These are phyloP conservation scores for Suillus placidus DNA, from an alignment of 768 basidiomycete genomes.

Conservation along the genomic window DNA sequence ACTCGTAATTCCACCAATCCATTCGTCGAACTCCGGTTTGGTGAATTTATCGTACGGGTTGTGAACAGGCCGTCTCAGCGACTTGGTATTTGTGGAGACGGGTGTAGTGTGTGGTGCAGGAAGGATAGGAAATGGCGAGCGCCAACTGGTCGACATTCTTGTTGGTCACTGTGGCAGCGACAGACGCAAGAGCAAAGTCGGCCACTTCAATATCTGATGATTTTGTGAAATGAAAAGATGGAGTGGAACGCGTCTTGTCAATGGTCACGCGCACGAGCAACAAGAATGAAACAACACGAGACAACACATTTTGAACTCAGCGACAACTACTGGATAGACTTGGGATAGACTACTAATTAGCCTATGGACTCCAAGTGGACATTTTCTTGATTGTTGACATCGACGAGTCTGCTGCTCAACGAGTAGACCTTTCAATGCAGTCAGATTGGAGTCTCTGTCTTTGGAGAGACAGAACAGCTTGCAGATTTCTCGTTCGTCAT, in stretches of 20 bases:
- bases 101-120: slow-evolving; percentile 13
- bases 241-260: slow-evolving; percentile 1
- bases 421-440: neutral
- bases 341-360: no score
- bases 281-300: slow-evolving; percentile 1
- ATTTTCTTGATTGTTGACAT: neutral
- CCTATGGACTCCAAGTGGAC: neutral
- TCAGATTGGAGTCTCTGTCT: neutral
- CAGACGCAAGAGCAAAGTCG: neutral
- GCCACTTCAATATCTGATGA: neutral
- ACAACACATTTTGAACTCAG: slow-evolving; percentile 7
- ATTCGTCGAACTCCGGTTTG: slow-evolving; percentile 67
- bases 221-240: neutral
- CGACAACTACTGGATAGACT: neutral
- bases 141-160: slow-evolving; percentile 12
- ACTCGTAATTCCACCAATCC: slow-evolving; percentile 65
- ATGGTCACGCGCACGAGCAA: slow-evolving; percentile 2
- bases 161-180: neutral
- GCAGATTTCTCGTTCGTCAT: neutral
- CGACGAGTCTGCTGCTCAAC: neutral
- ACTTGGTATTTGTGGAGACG: slow-evolving; percentile 10
- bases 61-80: slow-evolving; percentile 52
- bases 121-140: slow-evolving; percentile 4
- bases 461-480: neutral
- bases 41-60: slow-evolving; percentile 79